A percentile compares a stretch with the other conserved stretches of the same genome.
Evolutionary conservation across 2,329 filamentous ascomycete species (phyloP).

Genomic region (Verticillium dahliae): DNA sequence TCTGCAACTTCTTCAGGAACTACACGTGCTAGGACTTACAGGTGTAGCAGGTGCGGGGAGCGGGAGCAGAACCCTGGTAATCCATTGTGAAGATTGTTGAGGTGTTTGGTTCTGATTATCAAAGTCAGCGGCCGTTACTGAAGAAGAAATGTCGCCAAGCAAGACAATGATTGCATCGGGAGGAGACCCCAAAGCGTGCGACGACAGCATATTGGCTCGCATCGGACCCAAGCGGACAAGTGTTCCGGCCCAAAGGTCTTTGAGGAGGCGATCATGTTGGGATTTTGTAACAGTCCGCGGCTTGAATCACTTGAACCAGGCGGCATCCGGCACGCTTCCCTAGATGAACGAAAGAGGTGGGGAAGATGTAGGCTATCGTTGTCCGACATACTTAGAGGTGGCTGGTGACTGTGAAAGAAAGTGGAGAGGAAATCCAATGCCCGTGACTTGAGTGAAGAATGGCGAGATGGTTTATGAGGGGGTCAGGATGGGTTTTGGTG

Average conservation of each 20-base stretch:
- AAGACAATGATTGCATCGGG: too few species aligned
- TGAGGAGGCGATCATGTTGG: too few species aligned
- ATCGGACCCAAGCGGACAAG: not conserved
- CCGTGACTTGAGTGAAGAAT: not conserved
- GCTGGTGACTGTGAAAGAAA: not conserved
- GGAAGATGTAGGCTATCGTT: not conserved
- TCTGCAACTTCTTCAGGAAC: conserved; percentile 6
- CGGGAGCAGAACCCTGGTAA: conserved; percentile 16
- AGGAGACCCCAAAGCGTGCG: not conserved
- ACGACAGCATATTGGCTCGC: not conserved
- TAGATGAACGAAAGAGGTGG: not conserved
- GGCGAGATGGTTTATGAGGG: not conserved
- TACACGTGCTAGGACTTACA: conserved; percentile 31
- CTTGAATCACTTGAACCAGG: not conserved
- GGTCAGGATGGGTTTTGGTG: not conserved
- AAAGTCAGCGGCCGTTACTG: not conserved
- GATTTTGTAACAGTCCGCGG: not conserved
- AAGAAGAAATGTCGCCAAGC: not conserved
- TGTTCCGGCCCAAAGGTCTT: not conserved
- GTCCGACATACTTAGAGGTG: not conserved
- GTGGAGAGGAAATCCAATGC: not conserved
- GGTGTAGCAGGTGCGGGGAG: conserved; percentile 39
- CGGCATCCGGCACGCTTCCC: not conserved
- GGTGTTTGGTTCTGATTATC: not conserved
- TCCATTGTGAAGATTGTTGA: conserved; percentile 23